These are phyloP conservation scores for Phycomyces nitens DNA, from an alignment of 192 early-diverging fungal species.

Conservation along the genomic window DNA sequence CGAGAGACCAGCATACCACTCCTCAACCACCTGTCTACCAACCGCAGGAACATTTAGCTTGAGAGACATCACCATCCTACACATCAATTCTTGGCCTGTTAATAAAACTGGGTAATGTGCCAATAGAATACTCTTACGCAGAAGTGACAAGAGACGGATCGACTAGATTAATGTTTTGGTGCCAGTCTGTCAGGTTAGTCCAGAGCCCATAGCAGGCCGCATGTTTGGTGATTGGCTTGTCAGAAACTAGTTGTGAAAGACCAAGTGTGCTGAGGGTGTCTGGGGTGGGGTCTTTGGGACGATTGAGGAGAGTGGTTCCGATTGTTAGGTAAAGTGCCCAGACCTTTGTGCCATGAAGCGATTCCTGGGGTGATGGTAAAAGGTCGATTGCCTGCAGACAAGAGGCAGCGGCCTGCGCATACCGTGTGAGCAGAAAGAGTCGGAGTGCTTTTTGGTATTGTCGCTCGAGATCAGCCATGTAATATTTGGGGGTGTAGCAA, in stretches of 20 bases:
- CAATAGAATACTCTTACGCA: slow-evolving; percentile 21
- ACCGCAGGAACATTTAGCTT: slow-evolving; percentile 10
- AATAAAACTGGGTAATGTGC: too few species aligned
- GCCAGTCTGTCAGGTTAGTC: slow-evolving; percentile 5
- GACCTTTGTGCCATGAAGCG: slow-evolving; percentile 5
- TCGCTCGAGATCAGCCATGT: neutral
- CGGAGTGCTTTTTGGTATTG: slow-evolving; percentile 31
- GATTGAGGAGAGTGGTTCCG: slow-evolving; percentile 1
- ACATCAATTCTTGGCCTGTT: neutral
- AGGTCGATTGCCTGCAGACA: slow-evolving; percentile 24
- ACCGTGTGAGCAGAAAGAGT: slow-evolving; percentile 26
- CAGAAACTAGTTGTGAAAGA: neutral
- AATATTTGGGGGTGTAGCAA: neutral
- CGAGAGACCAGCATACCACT: slow-evolving; percentile 31
- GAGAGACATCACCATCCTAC: slow-evolving; percentile 22
- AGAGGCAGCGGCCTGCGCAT: slow-evolving; percentile 19
- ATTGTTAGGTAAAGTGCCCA: slow-evolving; percentile 23
- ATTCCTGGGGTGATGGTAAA: neutral
- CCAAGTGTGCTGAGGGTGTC: neutral
- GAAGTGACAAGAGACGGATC: slow-evolving; percentile 18
- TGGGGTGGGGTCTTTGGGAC: neutral
- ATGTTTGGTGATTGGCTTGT: neutral
- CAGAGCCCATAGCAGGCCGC: slow-evolving; percentile 5
- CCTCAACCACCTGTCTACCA: slow-evolving; percentile 32
- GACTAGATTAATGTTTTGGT: neutral